Conservation (phyloP, 495 filamentous ascomycete genomes). For the Daldinia vernicosa region DNA sequence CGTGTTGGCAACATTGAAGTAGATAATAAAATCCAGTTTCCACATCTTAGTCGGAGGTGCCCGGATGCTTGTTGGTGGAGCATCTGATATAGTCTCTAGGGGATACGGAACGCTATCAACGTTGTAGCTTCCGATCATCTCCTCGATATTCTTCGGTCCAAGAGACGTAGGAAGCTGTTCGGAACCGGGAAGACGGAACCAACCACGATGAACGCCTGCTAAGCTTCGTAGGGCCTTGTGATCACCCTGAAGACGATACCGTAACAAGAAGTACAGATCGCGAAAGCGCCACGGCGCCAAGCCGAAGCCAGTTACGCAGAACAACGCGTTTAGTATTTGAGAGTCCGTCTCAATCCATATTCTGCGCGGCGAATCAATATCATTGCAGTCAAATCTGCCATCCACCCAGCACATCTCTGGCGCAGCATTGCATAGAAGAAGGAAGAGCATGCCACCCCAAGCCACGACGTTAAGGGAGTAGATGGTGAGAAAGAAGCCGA, state of each 20-base stretch:
- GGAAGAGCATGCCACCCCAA: slow-evolving; percentile 91
- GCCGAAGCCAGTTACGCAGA: slow-evolving; percentile 88
- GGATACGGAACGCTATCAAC: slow-evolving; percentile 64
- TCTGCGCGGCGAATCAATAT: slow-evolving; percentile 74
- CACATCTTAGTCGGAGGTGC: slow-evolving; percentile 72
- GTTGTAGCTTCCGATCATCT: slow-evolving; percentile 47
- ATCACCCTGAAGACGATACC: slow-evolving; percentile 65
- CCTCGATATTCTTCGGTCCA: slow-evolving; percentile 57
- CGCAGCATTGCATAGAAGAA: slow-evolving; percentile 77
- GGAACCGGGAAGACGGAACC: slow-evolving; percentile 75
- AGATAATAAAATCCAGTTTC: slow-evolving; percentile 84
- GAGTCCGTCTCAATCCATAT: slow-evolving; percentile 88
- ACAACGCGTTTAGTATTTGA: slow-evolving; percentile 83
- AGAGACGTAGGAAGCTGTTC: slow-evolving; percentile 53
- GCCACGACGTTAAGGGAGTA: slow-evolving; percentile 85
- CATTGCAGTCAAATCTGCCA: slow-evolving; percentile 67
- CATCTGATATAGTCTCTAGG: slow-evolving; percentile 59
- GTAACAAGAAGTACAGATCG: slow-evolving; percentile 74
- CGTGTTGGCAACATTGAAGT: slow-evolving; percentile 77
- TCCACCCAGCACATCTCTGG: slow-evolving; percentile 75
- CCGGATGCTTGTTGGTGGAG: slow-evolving; percentile 68
- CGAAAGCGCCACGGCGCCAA: slow-evolving; percentile 86
- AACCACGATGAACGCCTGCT: slow-evolving; percentile 71
- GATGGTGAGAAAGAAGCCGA: slow-evolving; percentile 76
- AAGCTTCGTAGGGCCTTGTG: slow-evolving; percentile 65